Conservation (phyloP, 2,329 filamentous ascomycete genomes). For the Nigrograna mackinnonii region DNA sequence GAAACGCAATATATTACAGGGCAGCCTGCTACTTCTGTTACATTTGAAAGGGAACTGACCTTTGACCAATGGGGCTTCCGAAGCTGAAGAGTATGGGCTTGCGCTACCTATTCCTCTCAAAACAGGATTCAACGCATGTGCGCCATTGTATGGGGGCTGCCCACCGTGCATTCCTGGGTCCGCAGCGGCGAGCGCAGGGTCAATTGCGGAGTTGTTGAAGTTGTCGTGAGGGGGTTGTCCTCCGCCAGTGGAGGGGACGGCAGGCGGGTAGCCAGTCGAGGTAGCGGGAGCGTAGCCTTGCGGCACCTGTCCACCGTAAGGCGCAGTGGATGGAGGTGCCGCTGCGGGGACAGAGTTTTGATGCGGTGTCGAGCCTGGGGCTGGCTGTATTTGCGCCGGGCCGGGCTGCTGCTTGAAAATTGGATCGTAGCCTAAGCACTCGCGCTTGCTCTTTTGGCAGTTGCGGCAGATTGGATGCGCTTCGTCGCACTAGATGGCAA, state of each 20-base stretch:
- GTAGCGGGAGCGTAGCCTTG: constrained; percentile 50
- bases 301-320: constrained; percentile 43
- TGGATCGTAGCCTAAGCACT: constrained; percentile 84
- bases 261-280: constrained; percentile 43
- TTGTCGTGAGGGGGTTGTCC: constrained; percentile 54
- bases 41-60: constrained; percentile 24
- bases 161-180: constrained; percentile 32
- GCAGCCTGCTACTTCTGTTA: too few relatives aligned
- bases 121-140: constrained; percentile 34
- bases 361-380: constrained; percentile 55
- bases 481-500: constrained; percentile 93
- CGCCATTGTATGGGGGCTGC: constrained; percentile 34
- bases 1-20: too few relatives aligned
- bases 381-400: constrained; percentile 73
- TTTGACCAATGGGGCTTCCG: constrained; percentile 29
- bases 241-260: constrained; percentile 37
- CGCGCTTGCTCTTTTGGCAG: constrained; percentile 85
- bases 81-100: constrained; percentile 21
- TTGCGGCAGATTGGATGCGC: constrained; percentile 89
- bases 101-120: constrained; percentile 25
- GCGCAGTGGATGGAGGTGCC: constrained; percentile 33
- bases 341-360: constrained; percentile 32
- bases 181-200: constrained; percentile 64
- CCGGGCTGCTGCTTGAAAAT: constrained; percentile 78
- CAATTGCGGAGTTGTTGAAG: constrained; percentile 61